Evolutionary conservation across 805 yeast species (phyloP).

Genomic region (Kuraishia floccosa): DNA sequence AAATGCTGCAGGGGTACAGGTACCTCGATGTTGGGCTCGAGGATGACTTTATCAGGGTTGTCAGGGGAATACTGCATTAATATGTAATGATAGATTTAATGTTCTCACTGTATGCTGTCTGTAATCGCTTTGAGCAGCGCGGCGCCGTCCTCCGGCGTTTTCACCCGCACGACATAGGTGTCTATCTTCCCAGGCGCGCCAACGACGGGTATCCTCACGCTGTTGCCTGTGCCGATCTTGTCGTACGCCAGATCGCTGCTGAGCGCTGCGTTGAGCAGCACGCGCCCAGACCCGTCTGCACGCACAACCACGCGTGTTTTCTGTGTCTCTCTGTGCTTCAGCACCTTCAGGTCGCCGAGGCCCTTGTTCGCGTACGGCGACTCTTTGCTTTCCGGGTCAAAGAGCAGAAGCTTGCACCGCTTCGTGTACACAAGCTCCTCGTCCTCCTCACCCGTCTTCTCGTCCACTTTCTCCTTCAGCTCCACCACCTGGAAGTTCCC

Average conservation of each 20-base stretch:
- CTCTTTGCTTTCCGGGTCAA: constrained; percentile 34
- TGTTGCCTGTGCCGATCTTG: constrained; percentile 50
- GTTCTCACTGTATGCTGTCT: constrained; percentile 1
- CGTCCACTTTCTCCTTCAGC: constrained; percentile 39
- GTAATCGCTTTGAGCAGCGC: constrained; percentile 27
- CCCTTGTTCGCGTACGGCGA: constrained; percentile 55
- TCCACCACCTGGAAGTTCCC: constrained; percentile 35
- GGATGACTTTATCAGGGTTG: constrained; percentile 31
- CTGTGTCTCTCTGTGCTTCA: constrained; percentile 45
- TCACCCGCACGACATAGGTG: constrained; percentile 66
- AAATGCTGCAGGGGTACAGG: constrained; percentile 9
- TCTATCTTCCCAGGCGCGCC: constrained; percentile 44
- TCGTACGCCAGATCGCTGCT: constrained; percentile 48
- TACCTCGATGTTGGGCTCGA: constrained; percentile 39
- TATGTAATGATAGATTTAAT: constrained; percentile 1
- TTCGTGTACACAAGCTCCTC: constrained; percentile 56
- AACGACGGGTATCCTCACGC: constrained; percentile 58
- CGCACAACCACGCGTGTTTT: constrained; percentile 69
- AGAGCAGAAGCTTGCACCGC: constrained; percentile 60
- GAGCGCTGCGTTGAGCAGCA: constrained; percentile 59
- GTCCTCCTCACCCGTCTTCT: constrained; percentile 76
- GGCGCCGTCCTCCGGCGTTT: constrained; percentile 59
- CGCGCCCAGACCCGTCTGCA: constrained; percentile 72
- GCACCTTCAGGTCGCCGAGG: constrained; percentile 70
- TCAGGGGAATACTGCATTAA: constrained; percentile 25